A percentile compares a stretch with the other conserved stretches of the same genome.
phyloP scores from a whole-genome alignment of 352 stramenopile species.

The Phytophthora constricta region DNA sequence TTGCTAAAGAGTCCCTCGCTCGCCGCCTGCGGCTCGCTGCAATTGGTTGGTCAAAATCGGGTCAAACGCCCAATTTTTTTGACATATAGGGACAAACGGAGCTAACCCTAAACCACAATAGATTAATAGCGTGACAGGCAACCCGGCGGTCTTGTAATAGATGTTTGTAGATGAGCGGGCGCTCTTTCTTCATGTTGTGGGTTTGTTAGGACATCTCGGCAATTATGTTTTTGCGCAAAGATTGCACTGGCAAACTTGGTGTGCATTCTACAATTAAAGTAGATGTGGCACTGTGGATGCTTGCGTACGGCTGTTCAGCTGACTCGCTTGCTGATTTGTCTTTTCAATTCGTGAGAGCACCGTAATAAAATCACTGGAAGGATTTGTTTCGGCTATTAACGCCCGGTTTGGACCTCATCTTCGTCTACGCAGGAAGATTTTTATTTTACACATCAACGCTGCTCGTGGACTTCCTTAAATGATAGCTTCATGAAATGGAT shows the following conservation, averaged over 20 bases:
- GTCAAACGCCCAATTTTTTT: too few relatives aligned
- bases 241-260: conserved; percentile 4
- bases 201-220: too few relatives aligned
- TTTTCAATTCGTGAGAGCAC: background rate
- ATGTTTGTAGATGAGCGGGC: too few relatives aligned
- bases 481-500: background rate
- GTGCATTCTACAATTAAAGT: conserved; percentile 8
- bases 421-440: background rate
- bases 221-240: too few relatives aligned
- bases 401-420: background rate
- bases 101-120: too few relatives aligned
- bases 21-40: too few relatives aligned
- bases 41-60: too few relatives aligned
- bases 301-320: background rate
- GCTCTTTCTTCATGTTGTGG: too few relatives aligned
- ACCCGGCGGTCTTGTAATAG: too few relatives aligned
- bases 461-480: background rate
- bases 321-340: conserved; percentile 5
- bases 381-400: background rate
- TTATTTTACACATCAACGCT: background rate
- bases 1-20: too few relatives aligned
- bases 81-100: too few relatives aligned
- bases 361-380: background rate
- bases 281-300: background rate
- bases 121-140: too few relatives aligned